Conservation (phyloP, 2,329 filamentous ascomycete genomes). For the Botrytis deweyae region DNA sequence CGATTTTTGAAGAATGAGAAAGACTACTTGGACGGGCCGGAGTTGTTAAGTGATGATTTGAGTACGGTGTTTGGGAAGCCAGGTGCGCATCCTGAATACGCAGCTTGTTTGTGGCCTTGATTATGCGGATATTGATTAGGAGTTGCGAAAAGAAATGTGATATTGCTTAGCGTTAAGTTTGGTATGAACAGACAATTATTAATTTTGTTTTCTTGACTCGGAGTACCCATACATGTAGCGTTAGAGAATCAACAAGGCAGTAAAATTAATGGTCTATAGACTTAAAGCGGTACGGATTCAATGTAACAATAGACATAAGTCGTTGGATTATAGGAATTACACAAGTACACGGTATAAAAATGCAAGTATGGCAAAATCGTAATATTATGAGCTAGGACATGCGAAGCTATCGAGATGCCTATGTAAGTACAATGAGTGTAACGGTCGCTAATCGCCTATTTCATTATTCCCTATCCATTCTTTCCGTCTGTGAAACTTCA, state of each 20-base stretch:
- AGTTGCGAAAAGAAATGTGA: neutral
- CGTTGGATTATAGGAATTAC: too few relatives aligned
- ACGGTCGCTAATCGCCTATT: too few relatives aligned
- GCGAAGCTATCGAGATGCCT: too few relatives aligned
- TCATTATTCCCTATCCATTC: too few relatives aligned
- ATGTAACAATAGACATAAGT: too few relatives aligned
- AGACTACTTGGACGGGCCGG: conserved; percentile 28
- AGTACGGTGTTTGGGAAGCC: conserved; percentile 32
- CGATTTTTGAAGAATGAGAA: conserved; percentile 23
- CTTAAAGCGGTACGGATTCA: too few relatives aligned
- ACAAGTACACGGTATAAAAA: too few relatives aligned
- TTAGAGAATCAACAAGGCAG: neutral
- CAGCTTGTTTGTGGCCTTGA: conserved; percentile 33
- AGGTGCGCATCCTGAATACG: conserved; percentile 30
- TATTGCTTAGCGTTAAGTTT: neutral
- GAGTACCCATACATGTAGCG: neutral
- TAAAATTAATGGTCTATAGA: too few relatives aligned
- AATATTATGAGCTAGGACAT: too few relatives aligned
- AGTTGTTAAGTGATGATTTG: conserved; percentile 33
- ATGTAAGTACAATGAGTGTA: too few relatives aligned
- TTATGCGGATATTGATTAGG: neutral
- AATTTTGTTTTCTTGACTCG: neutral
- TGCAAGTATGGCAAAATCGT: too few relatives aligned
- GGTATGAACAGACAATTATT: neutral
- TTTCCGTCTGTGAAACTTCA: too few relatives aligned